A percentile compares a stretch with the other conserved stretches of the same genome.
These are phyloP conservation scores for Pyrrhoderma noxium DNA, from an alignment of 1,284 basidiomycete species.

Conservation along the genomic window DNA sequence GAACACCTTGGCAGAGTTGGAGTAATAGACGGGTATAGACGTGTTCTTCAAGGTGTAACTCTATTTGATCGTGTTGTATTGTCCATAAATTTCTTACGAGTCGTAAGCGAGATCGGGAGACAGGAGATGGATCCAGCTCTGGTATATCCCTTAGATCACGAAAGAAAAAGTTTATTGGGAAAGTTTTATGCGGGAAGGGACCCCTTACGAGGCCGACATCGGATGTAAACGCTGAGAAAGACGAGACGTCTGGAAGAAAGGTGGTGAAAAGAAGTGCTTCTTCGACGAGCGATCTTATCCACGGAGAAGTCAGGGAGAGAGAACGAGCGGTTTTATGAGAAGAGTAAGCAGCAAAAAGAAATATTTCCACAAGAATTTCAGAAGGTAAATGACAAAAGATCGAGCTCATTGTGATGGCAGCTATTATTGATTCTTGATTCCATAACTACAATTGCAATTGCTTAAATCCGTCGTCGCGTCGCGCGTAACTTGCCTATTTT, in stretches of 20 bases:
- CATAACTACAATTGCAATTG: too few relatives aligned
- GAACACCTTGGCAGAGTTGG: neutral
- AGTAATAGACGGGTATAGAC: conserved; percentile 1
- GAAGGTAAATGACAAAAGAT: neutral
- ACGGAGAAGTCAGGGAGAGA: neutral
- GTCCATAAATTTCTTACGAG: conserved; percentile 4
- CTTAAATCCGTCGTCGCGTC: too few relatives aligned
- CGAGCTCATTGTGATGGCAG: neutral
- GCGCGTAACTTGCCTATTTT: too few relatives aligned
- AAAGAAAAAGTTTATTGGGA: neutral
- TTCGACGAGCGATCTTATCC: conserved; percentile 6
- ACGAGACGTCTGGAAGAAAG: neutral
- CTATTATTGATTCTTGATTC: too few relatives aligned
- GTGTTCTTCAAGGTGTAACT: conserved; percentile 1
- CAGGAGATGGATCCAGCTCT: neutral
- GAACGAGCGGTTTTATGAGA: neutral
- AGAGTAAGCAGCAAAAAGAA: conserved; percentile 4
- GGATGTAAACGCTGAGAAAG: neutral
- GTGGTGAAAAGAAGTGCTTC: neutral
- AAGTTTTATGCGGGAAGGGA: neutral
- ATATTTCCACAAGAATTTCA: conserved; percentile 3
- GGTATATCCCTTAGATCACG: neutral
- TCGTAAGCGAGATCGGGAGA: neutral
- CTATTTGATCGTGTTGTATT: neutral
- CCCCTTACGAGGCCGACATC: neutral